Evolutionary conservation across 2,329 filamentous ascomycete genomes (phyloP), one percentile per base, ranked within the genome.

Genomic region (Tolypocladium tundrense): DNA sequence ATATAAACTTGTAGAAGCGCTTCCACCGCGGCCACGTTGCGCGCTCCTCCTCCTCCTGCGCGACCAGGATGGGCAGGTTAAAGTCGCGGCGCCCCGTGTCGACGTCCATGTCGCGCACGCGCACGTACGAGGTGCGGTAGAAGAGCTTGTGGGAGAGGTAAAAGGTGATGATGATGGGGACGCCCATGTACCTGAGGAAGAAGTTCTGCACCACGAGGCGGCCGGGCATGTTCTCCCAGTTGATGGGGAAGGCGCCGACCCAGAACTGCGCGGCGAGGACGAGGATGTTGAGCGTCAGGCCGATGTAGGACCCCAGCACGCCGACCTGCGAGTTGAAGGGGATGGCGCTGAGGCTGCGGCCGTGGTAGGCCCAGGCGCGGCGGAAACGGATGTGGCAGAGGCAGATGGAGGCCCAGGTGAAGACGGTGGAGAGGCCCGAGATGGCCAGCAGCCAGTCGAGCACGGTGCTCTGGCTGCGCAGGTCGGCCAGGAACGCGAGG

Each of bases 381-480:
- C 92, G 90, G 81, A 97, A 97, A 58, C 91, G 90, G 68, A 97
- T 95, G 73, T 97, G 92, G 31, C 88, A 84, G n/a, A 95, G 75
- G 71, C 91, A 96, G 70, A 96, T 93, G 63, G 88, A 88, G 57
- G 80, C 84, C 89, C 89, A 92, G 6, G 88, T 91, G 75, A 92
- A 89, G 68, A 91, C 82, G 52, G 83, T 86, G 11, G 86, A 88
- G 31, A 91, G 79, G 53, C 86, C 88, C 1, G 87, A 89, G 53
- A 91, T 79, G 59, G 88, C 83, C 48, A 89, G 79, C 71, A 96
- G 83, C 91, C 92, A 96, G 66, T 83, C 80, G 62, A 96, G 88
- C 6, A 90, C 85, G 37, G 79, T 73, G 19, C 75, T 76, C 65
- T 88, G 80, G 62, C 83, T 71, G 3, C 74, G 70, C 0, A 85